Percentiles rank a stretch among this genome's conserved stretches.
phyloP scores from a whole-genome alignment of 83 land plant genomes.

The Isoetes engelmannii region DNA sequence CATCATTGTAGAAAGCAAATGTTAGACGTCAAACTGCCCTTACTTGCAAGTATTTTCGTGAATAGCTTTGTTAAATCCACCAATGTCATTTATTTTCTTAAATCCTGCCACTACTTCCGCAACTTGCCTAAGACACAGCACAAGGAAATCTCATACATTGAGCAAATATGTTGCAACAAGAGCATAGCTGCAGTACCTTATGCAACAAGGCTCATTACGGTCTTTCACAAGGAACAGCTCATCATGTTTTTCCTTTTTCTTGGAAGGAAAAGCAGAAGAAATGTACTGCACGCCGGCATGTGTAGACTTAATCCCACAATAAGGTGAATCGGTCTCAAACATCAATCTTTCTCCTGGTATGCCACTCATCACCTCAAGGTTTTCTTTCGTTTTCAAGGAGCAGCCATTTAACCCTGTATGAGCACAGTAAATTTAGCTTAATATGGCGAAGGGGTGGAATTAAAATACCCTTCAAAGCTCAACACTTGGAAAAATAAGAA shows the following conservation, averaged over 20 bases:
- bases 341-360: constrained; percentile 85
- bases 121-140: constrained; percentile 65
- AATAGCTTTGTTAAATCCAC: constrained; percentile 52
- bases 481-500: too few relatives aligned
- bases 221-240: constrained; percentile 59
- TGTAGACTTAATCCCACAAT: constrained; percentile 86
- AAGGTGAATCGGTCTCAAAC: constrained; percentile 98
- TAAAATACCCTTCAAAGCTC: too few relatives aligned
- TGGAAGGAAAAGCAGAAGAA: constrained; percentile 74
- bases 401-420: constrained; percentile 90
- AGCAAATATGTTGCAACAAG: too few relatives aligned
- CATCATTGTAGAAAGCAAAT: too few relatives aligned
- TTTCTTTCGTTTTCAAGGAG: constrained; percentile 83
- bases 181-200: constrained; percentile 66
- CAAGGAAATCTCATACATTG: too few relatives aligned
- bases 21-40: too few relatives aligned
- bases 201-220: constrained; percentile 93
- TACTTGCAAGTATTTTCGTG: constrained; percentile 95
- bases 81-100: constrained; percentile 51
- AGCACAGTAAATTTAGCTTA: too few relatives aligned
- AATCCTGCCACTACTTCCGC: constrained; percentile 87
- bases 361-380: constrained; percentile 62
- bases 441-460: too few relatives aligned
- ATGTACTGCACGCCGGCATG: constrained; percentile 79
- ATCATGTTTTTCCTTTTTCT: constrained; percentile 95